These are phyloP conservation scores for Ustilago sp. DNA, from an alignment of 1,284 basidiomycete genomes.

Conservation along the genomic window DNA sequence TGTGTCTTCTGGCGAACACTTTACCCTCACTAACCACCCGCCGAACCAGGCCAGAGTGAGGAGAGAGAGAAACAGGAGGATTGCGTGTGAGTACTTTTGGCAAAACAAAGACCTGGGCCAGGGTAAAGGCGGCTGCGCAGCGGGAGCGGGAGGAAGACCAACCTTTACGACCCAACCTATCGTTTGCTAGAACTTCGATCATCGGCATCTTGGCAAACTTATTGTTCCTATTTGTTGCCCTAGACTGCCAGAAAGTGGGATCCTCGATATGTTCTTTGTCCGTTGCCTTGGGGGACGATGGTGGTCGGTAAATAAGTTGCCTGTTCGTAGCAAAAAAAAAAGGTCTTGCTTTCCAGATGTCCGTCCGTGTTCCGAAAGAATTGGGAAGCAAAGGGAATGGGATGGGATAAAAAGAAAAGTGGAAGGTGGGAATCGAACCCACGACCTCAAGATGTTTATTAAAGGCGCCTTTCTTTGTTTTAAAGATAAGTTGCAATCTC, in stretches of 20 bases:
- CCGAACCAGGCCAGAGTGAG: neutral
- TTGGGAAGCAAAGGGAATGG: neutral
- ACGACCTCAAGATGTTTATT: constrained; percentile 54
- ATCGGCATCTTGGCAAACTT: constrained; percentile 60
- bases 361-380: constrained; percentile 13
- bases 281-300: neutral
- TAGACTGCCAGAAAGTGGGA: no score
- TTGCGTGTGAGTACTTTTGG: no score
- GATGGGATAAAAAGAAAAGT: constrained; percentile 28
- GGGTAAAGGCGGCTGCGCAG: neutral
- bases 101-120: neutral
- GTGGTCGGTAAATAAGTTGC: neutral
- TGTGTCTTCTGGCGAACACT: constrained; percentile 82
- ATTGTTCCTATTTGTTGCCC: neutral
- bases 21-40: constrained; percentile 58
- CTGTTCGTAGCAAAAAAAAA: no score
- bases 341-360: constrained; percentile 18
- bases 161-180: constrained; percentile 96
- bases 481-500: constrained; percentile 52
- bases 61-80: neutral
- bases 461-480: constrained; percentile 13
- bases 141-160: constrained; percentile 1
- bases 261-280: no score
- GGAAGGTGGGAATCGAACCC: constrained; percentile 62
- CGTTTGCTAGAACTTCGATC: constrained; percentile 92